phyloP scores from a whole-genome alignment of 179 eudicot genomes.

The Silene coronaria region DNA sequence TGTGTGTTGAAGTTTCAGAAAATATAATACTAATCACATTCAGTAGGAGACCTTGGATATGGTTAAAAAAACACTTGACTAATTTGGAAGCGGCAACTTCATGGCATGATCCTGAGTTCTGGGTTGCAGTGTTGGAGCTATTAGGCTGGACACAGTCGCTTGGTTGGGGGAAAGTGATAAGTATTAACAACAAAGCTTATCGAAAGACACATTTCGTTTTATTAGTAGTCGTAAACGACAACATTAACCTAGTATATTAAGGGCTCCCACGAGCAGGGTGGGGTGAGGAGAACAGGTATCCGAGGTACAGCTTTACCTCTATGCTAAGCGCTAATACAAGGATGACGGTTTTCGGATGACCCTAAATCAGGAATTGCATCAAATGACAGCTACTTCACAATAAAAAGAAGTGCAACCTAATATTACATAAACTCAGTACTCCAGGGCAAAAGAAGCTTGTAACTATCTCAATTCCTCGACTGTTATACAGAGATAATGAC shows the following conservation, averaged over 20 bases:
- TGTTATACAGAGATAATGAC: too few species aligned
- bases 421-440: not conserved
- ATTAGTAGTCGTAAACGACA: not conserved
- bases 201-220: not conserved
- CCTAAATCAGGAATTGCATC: too few species aligned
- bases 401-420: too few species aligned
- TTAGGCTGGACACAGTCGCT: not conserved
- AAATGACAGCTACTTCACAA: not conserved
- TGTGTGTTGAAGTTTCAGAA: too few species aligned
- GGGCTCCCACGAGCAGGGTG: not conserved
- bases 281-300: too few species aligned
- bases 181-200: not conserved
- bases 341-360: too few species aligned
- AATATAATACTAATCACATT: too few species aligned
- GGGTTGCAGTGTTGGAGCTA: slow-evolving; percentile 4
- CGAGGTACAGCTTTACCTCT: too few species aligned
- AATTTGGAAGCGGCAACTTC: not conserved
- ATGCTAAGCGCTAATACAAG: too few species aligned
- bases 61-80: not conserved
- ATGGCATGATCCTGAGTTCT: slow-evolving; percentile 16
- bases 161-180: not conserved
- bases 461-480: not conserved
- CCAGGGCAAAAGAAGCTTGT: not conserved
- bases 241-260: not conserved
- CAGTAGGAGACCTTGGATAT: too few species aligned